A percentile compares a stretch with the other conserved stretches of the same genome.
Evolutionary conservation across 192 early-diverging fungal species (phyloP).

Genomic region (Obelidium mucronatum): DNA sequence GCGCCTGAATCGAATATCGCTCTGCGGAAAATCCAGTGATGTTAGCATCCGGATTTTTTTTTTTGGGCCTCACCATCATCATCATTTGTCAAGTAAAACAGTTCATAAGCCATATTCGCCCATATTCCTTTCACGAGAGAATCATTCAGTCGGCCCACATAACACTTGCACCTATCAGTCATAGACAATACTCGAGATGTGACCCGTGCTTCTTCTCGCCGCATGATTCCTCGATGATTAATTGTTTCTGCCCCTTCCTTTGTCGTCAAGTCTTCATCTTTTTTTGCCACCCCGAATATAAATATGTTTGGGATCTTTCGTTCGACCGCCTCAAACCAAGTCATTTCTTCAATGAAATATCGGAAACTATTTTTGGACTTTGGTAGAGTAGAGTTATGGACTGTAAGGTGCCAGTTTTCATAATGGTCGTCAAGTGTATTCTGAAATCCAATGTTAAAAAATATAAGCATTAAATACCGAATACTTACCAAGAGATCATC

Average conservation of each 20-base stretch:
- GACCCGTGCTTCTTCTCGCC: conserved; percentile 33
- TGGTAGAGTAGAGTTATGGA: background rate
- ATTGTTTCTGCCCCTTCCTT: conserved; percentile 22
- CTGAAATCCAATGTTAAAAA: background rate
- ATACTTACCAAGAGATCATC: conserved; percentile 19
- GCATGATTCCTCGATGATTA: conserved; percentile 16
- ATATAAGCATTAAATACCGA: conserved; percentile 11
- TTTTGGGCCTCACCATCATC: conserved; percentile 57
- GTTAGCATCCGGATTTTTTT: background rate
- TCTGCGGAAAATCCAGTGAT: conserved; percentile 25
- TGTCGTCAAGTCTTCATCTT: conserved; percentile 35
- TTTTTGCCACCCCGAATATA: conserved; percentile 24
- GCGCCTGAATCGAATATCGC: conserved; percentile 60
- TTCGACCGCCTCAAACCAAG: conserved; percentile 23
- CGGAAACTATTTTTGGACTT: background rate
- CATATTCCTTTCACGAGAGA: conserved; percentile 45
- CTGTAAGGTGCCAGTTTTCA: conserved; percentile 31
- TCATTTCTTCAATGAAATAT: conserved; percentile 7
- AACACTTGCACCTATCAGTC: conserved; percentile 9
- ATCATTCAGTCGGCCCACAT: conserved; percentile 20
- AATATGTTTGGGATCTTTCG: conserved; percentile 23
- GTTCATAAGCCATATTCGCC: conserved; percentile 53
- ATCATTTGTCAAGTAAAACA: conserved; percentile 59
- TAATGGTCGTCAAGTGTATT: conserved; percentile 17
- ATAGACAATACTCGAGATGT: conserved; percentile 6